phyloP scores from a whole-genome alignment of 1,139 yeast genomes.

The Taphrina deformans region DNA sequence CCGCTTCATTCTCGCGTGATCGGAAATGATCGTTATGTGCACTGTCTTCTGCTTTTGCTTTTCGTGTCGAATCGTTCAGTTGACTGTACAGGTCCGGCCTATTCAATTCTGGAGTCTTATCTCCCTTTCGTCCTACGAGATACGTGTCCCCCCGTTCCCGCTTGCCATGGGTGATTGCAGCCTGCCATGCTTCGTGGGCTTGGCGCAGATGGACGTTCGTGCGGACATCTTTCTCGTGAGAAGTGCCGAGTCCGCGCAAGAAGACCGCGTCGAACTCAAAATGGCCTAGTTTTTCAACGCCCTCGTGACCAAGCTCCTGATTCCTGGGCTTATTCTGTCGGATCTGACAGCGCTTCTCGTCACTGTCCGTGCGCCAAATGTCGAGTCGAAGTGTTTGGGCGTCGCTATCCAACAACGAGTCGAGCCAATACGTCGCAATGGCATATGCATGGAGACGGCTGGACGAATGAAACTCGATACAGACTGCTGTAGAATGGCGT shows the following conservation, averaged over 20 bases:
- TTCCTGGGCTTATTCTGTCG: background rate
- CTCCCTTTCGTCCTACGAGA: conserved; percentile 4
- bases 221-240: conserved; percentile 6
- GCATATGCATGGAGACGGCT: conserved; percentile 9
- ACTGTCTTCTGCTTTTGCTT: background rate
- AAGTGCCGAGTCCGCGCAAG: conserved; percentile 6
- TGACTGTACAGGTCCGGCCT: background rate
- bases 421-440: conserved; percentile 5
- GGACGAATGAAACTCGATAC: conserved; percentile 7
- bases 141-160: background rate
- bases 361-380: conserved; percentile 3
- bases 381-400: background rate
- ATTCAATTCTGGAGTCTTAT: background rate
- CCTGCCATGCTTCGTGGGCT: conserved; percentile 12
- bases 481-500: conserved; percentile 12
- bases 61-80: background rate
- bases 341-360: background rate
- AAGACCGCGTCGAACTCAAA: conserved; percentile 12
- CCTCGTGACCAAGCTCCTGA: background rate
- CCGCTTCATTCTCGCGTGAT: background rate
- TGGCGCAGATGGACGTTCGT: conserved; percentile 7
- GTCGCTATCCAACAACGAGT: background rate
- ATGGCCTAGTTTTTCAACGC: background rate
- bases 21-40: background rate
- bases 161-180: conserved; percentile 10